These are phyloP conservation scores for Aspergillus baeticus DNA, from an alignment of 495 filamentous ascomycete species.

Conservation along the genomic window DNA sequence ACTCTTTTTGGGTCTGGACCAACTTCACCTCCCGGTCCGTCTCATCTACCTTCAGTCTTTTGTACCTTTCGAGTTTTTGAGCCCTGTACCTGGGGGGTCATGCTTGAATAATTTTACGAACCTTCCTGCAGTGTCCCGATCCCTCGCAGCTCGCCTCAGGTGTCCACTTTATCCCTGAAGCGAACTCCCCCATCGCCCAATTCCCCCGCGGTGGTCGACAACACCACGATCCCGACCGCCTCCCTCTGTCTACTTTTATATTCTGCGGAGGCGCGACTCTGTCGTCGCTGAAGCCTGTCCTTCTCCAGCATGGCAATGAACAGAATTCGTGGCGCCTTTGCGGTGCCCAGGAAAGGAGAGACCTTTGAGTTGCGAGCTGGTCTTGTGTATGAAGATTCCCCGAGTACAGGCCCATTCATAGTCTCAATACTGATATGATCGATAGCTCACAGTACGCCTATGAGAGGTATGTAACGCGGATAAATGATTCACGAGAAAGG, in stretches of 20 bases:
- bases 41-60: constrained; percentile 3
- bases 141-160: constrained; percentile 16
- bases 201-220: constrained; percentile 42
- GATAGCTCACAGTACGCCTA: constrained; percentile 92
- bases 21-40: constrained; percentile 17
- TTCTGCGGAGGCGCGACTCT: constrained; percentile 46
- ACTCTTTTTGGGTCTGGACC: constrained; percentile 12
- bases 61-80: constrained; percentile 7
- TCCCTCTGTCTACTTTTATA: constrained; percentile 18
- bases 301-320: constrained; percentile 79
- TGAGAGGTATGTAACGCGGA: constrained; percentile 64
- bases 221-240: constrained; percentile 7
- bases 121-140: constrained; percentile 12
- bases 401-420: constrained; percentile 4
- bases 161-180: constrained; percentile 29
- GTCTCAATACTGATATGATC: constrained; percentile 25
- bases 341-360: constrained; percentile 91
- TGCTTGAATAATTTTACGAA: constrained; percentile 11
- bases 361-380: constrained; percentile 97
- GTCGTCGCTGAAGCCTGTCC: constrained; percentile 45
- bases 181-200: constrained; percentile 22
- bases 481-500: neutral
- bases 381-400: constrained; percentile 63
- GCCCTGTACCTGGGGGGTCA: neutral
- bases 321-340: constrained; percentile 91